Base-by-base conservation (phyloP, 2,329 filamentous ascomycete genomes). In the Leptoxyphium fumago region DNA sequence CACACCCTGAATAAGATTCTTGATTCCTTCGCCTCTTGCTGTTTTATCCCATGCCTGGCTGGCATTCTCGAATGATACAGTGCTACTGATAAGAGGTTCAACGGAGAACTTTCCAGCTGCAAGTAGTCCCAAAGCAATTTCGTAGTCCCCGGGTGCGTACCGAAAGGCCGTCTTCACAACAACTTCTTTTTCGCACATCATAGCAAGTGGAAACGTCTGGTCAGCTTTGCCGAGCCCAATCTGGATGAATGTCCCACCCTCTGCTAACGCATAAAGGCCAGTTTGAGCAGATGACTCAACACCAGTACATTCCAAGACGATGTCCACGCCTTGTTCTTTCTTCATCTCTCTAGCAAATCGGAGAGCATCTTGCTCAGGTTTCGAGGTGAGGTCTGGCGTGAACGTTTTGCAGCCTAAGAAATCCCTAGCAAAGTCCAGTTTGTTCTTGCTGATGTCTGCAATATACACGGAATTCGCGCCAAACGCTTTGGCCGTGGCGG, bases 241-340 rank as follows among this genome's bases (percentile, higher is more conserved):
- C 44, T 58, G 54, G 14, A 58, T 47, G 32, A 50, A 73, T 0
- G 61, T 70, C 0, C 67, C 70, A 0, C 70, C 69, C 44, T 61
- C 64, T 48, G 60, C 64, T 2, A 61, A 52, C 1, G 63, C 57
- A 42, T 65, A 61, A 5, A 72, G 57, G 0, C 68, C 68, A 2
- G 61, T 58, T 44, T 68, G 63, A 36, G 73, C 68, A 45, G 67
- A 71, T 0, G 56, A 45, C 47, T 69, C 59, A 0, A 61, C 62
- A 1, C 68, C 69, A 2, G 65, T 67, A 5, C 63, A 64, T 41
- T 72, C 70, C 5, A 73, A 49, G 2, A 72, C 67, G 2, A 68
- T 59, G 48, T 73, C 69, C 0, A 64, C 62, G 0, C 69, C 70
- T 7, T 26, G 21, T 26, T 26, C 21, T 7, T 26, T 7, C 7